These are phyloP conservation scores for Akanthomyces lecanii DNA, from an alignment of 2,329 filamentous ascomycete genomes.

Conservation along the genomic window DNA sequence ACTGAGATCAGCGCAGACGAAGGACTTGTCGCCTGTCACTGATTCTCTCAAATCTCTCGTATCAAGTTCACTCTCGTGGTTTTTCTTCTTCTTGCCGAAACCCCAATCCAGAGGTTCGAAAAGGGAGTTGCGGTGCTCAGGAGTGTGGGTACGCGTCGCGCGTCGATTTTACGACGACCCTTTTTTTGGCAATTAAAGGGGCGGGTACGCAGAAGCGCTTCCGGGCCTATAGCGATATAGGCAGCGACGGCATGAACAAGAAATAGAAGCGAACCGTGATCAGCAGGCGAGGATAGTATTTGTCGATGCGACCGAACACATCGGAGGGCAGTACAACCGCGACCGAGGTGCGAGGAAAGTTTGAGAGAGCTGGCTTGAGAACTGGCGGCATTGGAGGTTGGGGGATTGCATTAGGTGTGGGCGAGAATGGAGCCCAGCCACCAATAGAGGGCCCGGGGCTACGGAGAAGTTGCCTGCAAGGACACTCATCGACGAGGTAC, in stretches of 20 bases:
- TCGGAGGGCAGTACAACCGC: conserved; percentile 22
- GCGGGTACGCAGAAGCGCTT: conserved; percentile 5
- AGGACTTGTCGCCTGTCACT: conserved; percentile 53
- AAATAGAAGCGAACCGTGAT: conserved; percentile 21
- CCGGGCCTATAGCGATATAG: neutral
- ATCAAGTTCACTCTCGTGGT: conserved; percentile 22
- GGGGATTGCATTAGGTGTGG: conserved; percentile 9
- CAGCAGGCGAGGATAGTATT: conserved; percentile 21
- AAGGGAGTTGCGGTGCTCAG: conserved; percentile 14
- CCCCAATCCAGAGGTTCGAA: conserved; percentile 1
- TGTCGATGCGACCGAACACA: conserved; percentile 31
- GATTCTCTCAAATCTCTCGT: conserved; percentile 41
- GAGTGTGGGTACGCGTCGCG: conserved; percentile 19
- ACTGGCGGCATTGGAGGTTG: conserved; percentile 14
- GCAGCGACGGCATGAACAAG: conserved; percentile 27
- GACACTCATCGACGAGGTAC: neutral
- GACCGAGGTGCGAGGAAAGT: conserved; percentile 15
- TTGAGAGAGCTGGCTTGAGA: neutral
- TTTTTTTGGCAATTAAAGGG: conserved; percentile 12
- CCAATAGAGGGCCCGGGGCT: conserved; percentile 2
- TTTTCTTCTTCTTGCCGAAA: conserved; percentile 20
- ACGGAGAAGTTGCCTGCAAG: neutral
- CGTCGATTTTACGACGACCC: conserved; percentile 15
- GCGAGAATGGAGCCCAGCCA: conserved; percentile 13
- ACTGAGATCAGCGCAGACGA: conserved; percentile 62